phyloP scores from a whole-genome alignment of 2,329 filamentous ascomycete genomes.

The Dactylellina parvicollis region DNA sequence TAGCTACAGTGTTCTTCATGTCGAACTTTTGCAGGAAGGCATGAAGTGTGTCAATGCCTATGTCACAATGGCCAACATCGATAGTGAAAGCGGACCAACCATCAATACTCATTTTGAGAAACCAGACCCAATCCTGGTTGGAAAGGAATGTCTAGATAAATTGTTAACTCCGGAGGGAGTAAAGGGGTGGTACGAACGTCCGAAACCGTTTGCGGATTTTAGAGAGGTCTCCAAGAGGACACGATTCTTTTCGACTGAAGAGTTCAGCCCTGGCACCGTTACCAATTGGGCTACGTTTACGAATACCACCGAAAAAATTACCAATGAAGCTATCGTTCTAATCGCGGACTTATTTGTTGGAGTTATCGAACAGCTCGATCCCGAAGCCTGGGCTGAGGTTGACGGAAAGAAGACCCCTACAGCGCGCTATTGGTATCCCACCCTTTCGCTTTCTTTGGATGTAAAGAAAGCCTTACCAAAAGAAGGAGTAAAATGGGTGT shows the following conservation, averaged over 20 bases:
- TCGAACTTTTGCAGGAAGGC: constrained; percentile 68
- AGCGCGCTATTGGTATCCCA: constrained; percentile 76
- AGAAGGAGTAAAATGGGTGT: constrained; percentile 77
- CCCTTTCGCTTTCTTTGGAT: constrained; percentile 77
- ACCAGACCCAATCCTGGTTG: constrained; percentile 62
- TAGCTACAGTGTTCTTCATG: constrained; percentile 72
- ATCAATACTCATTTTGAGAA: constrained; percentile 67
- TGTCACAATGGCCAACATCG: constrained; percentile 72
- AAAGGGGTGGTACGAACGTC: constrained; percentile 41
- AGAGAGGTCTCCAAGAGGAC: constrained; percentile 58
- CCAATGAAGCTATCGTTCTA: constrained; percentile 55
- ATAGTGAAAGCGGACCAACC: constrained; percentile 68
- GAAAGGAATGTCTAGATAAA: constrained; percentile 56
- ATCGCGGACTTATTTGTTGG: constrained; percentile 60
- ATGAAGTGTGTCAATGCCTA: constrained; percentile 73
- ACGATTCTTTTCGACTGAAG: constrained; percentile 25
- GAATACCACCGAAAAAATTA: constrained; percentile 56
- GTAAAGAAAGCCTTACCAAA: constrained; percentile 76
- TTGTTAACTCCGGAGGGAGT: constrained; percentile 58
- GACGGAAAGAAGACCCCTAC: constrained; percentile 58
- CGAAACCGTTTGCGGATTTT: constrained; percentile 58
- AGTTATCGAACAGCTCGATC: constrained; percentile 58
- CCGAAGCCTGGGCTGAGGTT: constrained; percentile 52
- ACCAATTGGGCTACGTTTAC: constrained; percentile 47
- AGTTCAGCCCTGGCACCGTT: constrained; percentile 33